Evolutionary conservation across 306 rosid genomes (phyloP).

Genomic region (Datisca glomerata): DNA sequence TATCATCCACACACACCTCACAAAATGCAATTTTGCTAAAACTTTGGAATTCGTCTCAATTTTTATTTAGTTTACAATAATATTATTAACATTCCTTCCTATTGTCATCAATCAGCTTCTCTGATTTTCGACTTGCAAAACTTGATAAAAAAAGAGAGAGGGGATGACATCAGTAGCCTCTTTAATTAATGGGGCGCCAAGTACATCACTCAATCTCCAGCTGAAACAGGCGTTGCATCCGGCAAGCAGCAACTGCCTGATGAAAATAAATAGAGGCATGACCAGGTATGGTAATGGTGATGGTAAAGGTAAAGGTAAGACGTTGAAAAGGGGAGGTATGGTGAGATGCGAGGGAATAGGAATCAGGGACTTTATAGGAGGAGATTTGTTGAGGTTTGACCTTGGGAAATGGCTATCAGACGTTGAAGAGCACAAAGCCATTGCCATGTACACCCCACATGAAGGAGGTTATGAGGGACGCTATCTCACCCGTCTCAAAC

Average conservation of each 20-base stretch:
- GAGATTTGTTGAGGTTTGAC: conserved; percentile 60
- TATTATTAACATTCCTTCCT: conserved; percentile 8
- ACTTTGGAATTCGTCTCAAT: too few relatives aligned
- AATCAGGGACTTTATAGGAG: conserved; percentile 74
- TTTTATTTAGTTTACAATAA: neutral
- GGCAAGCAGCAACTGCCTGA: conserved; percentile 4
- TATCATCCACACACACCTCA: conserved; percentile 51
- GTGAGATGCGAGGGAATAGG: conserved; percentile 53
- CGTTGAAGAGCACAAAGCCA: conserved; percentile 89
- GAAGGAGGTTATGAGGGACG: conserved; percentile 98
- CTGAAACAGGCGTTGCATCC: conserved; percentile 13
- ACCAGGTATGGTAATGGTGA: conserved; percentile 12
- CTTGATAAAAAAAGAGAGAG: neutral
- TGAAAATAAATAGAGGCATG: neutral
- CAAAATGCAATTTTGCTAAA: neutral
- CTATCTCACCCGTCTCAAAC: conserved; percentile 44
- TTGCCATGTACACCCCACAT: conserved; percentile 85
- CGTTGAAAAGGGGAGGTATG: conserved; percentile 19
- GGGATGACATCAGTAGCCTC: conserved; percentile 43
- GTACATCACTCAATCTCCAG: conserved; percentile 14
- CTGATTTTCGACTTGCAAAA: neutral
- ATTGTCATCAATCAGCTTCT: neutral
- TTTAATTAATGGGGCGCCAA: conserved; percentile 32
- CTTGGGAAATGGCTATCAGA: conserved; percentile 75
- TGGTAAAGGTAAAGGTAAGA: conserved; percentile 11